Base-by-base conservation (phyloP, 2,329 filamentous ascomycete genomes). In the Aspergillus novoparasiticus region DNA sequence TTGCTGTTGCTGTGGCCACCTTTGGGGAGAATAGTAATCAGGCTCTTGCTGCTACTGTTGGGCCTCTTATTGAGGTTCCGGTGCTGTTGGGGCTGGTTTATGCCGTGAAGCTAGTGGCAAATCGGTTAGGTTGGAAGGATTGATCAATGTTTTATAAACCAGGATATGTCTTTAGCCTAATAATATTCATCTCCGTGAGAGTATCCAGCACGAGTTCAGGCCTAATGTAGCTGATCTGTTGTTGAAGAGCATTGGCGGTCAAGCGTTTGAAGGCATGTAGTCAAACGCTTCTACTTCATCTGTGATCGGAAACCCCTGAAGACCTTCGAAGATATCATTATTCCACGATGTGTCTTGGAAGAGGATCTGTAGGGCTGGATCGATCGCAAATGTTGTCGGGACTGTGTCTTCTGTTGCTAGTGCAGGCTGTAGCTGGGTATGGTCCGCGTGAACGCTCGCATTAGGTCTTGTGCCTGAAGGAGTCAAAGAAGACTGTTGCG, bases 41-140 rank as follows among this genome's bases (percentile, higher is more conserved):
- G 64, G 63, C 65, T 19, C 71, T 73, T 62, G 71, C 71, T 12
- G 63, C 66, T 10, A 71, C 70, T 32, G 71, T 73, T n/a, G 61
- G 93, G 0, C 93, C 93, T 3, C 77, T 96, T 68, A 90, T 96
- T 59, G 93, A 96, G 74, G 93, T 96, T 3, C 93, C 92, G 0
- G 92, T 96, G 1, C 74, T 96, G 64, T 73, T 96, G 8, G 88
- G 82, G 0, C 76, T 96, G 69, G 92, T 96, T 3, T 94, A 94
- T 81, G 79, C 90, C 0, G 83, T 92, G 6, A 88, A 66, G 43
- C 63, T 63, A 21, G 62, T 75, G 26, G 73, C 69, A 1, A 71
- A 62, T 53, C 59, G 72, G 57, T 23, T 65, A 12, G 36, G 50
- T 28, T 63, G 61, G 64, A 46, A 63, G 28, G 64, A 61, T 61